Base-by-base conservation (phyloP, 2,329 filamentous ascomycete genomes). In the Bimuria novae-zelandiae region DNA sequence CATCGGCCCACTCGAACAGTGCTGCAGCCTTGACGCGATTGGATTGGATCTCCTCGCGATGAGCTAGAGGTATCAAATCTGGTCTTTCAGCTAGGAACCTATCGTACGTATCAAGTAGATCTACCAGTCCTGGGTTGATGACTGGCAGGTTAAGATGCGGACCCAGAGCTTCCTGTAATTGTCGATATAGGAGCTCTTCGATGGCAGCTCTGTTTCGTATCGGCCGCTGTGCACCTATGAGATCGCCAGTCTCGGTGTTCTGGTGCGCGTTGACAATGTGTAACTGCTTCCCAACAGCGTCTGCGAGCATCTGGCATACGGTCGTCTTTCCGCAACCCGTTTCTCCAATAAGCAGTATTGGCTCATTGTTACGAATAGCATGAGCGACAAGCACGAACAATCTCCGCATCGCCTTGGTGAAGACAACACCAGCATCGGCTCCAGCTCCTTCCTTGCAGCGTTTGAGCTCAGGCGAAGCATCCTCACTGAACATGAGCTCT, bases 251-350 rank as follows among this genome's bases (percentile, higher is more conserved):
- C 72, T 99, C 95, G 0, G 94, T 92, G 61, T 99, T 99, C 63
- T 97, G 93, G 74, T 99, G 95, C 2, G 95, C 94, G 69, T 99
- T 99, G 67, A 99, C 88, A 62, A 93, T 94, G 61, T 92, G 87
- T 33, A 99, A 78, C 57, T 89, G 80, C 64, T 88, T 91, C 14
- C 81, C 79, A 57, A 90, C 82, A 3, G 90, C 88, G 66, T 96
- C 89, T 3, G 94, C 92, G 48, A 97, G 82, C 69, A 96, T 83
- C 71, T 99, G 94, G 62, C 91, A 95, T 6, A 99, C 89, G 2
- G 93, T 97, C 0, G 94, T 99, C 77, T 99, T 99, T 55, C 95
- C 94, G 67, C 93, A 97, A 5, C 94, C 94, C 16, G 94, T 99
- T 71, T 99, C 95, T 56, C 94, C 94, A 11, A 99, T 91, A 4